Conservation (phyloP, 139 green algal genomes). For the Pleodorina starrii region DNA sequence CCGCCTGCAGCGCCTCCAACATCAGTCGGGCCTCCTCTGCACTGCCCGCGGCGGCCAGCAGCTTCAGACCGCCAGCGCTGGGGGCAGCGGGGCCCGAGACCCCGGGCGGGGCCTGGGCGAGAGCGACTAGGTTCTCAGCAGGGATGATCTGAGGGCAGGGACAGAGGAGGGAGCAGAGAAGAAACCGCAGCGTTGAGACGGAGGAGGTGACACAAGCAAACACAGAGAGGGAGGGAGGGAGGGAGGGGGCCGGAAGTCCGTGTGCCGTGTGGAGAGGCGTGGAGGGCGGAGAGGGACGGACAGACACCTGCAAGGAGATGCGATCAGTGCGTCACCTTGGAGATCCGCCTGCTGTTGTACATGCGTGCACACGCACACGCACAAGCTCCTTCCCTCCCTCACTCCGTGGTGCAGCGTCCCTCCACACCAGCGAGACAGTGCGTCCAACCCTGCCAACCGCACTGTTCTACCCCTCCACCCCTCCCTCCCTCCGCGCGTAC, state of each 20-base stretch:
- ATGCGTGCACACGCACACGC: too few relatives aligned
- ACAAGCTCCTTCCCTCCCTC: too few relatives aligned
- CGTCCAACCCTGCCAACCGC: too few relatives aligned
- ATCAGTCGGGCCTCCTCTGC: slow-evolving; percentile 72
- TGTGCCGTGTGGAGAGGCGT: background rate
- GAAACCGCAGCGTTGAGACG: background rate
- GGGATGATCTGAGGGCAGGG: slow-evolving; percentile 84
- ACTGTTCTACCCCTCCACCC: too few relatives aligned
- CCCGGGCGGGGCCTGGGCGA: slow-evolving; percentile 62
- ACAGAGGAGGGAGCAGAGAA: background rate
- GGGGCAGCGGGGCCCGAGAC: background rate
- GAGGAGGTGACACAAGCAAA: too few relatives aligned
- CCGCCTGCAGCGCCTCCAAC: slow-evolving; percentile 87
- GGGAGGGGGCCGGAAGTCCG: background rate
- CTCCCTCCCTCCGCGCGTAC: too few relatives aligned
- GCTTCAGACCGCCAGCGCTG: background rate
- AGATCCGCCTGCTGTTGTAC: too few relatives aligned
- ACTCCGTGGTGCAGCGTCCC: too few relatives aligned
- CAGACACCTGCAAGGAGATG: background rate
- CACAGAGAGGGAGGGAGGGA: background rate
- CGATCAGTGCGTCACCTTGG: too few relatives aligned
- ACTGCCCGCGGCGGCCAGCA: slow-evolving; percentile 73
- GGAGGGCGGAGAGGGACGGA: background rate
- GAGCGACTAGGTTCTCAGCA: slow-evolving; percentile 93
- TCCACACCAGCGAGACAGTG: too few relatives aligned